Evolutionary conservation across 495 filamentous ascomycete genomes (phyloP), one percentile per base, ranked within the genome.

Genomic region (Penicillium arizonense): DNA sequence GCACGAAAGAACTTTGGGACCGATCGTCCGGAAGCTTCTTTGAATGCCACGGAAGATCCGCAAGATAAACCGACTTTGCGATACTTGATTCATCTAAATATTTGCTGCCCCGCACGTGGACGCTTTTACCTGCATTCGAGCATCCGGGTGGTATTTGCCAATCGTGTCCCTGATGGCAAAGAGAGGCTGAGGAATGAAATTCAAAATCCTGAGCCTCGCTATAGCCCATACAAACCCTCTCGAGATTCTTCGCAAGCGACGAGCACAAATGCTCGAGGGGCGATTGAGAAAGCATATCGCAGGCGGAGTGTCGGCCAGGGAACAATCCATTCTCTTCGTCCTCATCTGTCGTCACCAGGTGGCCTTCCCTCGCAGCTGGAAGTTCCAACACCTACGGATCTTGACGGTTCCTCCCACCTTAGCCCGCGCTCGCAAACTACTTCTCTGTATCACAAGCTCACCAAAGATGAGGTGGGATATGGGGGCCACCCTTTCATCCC

Each of bases 101-200:
- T 99, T 37, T 97, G 92, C 67, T 90, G 87, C 65, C 86, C 92
- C 8, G 85, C 84, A 2, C 85, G 82, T 45, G 91, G 91, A 32
- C 86, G 93, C 44, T 95, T 85, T 69, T 99, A 89, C 57, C 74
- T 99, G 3, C 90, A 97, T 75, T 95, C 92, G 62, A 88, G 80
- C 51, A 88, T 97, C 52, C 83, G 94, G 28, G 90, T 99, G 40
- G 94, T 99, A 3, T 99, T 99, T 68, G 94, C 94, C 47, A 99
- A 99, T 67, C 85, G 94, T 24, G 95, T 97, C 3, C 94, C 95
- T 0, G 94, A 99, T 63, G 94, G 91, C 24, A 97, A 97, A 64
- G 94, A 97, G 72, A 90, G 85, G 50, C 77, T 99, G 36, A 83
- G 87, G 7, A 97, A 95, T 63, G 94, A 99, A 64, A 88, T 93